Base-by-base conservation (phyloP, 306 rosid species). In the Myrica gale region DNA sequence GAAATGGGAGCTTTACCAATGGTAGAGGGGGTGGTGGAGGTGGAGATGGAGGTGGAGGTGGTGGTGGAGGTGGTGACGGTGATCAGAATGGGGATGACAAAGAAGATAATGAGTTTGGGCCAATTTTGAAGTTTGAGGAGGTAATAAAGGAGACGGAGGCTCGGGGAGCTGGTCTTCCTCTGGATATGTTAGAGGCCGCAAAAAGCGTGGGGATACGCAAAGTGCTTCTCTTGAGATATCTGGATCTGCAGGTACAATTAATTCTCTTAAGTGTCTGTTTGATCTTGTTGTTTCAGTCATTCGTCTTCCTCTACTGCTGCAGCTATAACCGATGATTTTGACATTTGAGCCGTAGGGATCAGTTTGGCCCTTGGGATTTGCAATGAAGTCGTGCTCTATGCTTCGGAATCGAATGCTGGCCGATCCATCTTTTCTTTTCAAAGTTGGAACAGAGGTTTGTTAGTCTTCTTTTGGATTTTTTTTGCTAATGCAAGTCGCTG, bases 381-480 rank as follows among this genome's bases (percentile, higher is more conserved):
- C 84, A 55, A 84, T 93, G 87, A 87, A 75, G 81, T 86, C 93
- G 45, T 93, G 91, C 69, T 60, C 92, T 65, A 68, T 87, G 80
- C 87, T 93, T 68, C 97, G 98, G 17, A 89, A 90, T 77, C 90
- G 97, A 79, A 87, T 93, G 94, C 76, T 93, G 79, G 98, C 94
- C 75, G 98, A 93, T 82, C 98, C 97, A 1, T 69, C 97, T 0
- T 93, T 93, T 80, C 92, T 93, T 74, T 93, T 93, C 85, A 93
- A 93, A 88, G 79, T 93, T 60, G 97, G 97, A 77, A 87, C 97
- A 53, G 98, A 93, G 98, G 98, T 93, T 70, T 71, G 88, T 88
- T 89, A 50, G 71, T 74, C 72, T 79, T 79, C 54, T 80, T 75
- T 53, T 53, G 37, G 20, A 55, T 71, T 62, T 69, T 50, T 41